These are phyloP conservation scores for Linderina pennispora DNA, from an alignment of 192 early-diverging fungal species.

Conservation along the genomic window DNA sequence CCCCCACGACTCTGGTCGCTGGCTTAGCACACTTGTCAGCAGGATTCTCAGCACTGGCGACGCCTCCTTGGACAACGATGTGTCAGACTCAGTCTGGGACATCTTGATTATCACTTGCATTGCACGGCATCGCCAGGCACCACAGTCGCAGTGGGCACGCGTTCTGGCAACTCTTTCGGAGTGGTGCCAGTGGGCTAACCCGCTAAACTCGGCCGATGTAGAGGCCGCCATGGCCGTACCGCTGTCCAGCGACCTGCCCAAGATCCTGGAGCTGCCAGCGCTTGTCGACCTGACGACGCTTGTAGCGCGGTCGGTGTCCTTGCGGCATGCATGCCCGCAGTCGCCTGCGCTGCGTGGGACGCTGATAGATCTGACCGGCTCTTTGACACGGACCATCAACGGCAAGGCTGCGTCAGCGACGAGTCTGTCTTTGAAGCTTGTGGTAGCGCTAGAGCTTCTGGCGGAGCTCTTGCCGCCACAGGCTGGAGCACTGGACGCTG, in stretches of 20 bases:
- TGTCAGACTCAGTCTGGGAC: constrained; percentile 10
- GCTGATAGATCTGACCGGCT: constrained; percentile 13
- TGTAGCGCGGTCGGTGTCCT: constrained; percentile 11
- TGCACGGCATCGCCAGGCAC: neutral
- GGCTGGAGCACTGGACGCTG: constrained; percentile 10
- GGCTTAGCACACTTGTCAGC: constrained; percentile 10
- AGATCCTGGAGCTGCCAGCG: neutral
- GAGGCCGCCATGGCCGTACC: constrained; percentile 16
- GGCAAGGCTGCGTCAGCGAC: no score
- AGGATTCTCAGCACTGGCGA: neutral
- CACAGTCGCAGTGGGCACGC: constrained; percentile 16
- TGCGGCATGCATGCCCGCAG: constrained; percentile 14
- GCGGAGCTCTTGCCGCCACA: constrained; percentile 25
- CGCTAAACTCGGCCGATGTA: constrained; percentile 6
- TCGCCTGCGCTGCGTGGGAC: constrained; percentile 31
- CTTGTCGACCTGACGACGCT: constrained; percentile 1
- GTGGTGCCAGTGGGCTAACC: constrained; percentile 32
- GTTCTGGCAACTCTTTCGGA: constrained; percentile 18
- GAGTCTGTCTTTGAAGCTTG: no score
- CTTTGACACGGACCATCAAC: neutral
- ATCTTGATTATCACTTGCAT: neutral
- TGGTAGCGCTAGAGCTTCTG: constrained; percentile 25
- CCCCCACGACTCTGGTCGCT: constrained; percentile 18
- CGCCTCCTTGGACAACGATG: neutral
- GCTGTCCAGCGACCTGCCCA: constrained; percentile 11